Evolutionary conservation across 768 basidiomycete species (phyloP), one percentile per base, ranked within the genome.

Genomic region (Lanmaoa pseudosensibilis): DNA sequence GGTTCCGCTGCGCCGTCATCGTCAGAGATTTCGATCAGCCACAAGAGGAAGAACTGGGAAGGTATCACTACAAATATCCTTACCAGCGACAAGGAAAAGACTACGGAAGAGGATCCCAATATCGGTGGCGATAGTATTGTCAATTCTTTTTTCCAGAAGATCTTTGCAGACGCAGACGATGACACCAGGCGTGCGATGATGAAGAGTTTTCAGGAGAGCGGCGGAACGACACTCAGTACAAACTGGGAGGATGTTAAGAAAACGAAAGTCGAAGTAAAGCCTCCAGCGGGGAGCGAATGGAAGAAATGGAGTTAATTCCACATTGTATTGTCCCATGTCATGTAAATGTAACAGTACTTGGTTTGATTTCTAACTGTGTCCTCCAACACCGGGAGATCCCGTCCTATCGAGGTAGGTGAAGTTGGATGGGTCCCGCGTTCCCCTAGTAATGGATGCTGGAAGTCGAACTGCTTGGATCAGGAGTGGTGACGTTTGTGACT

Each of bases 131-230:
- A 97, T 71, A 81, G 77, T 55, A 84, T 90, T 6, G 81, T 97
- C 55, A 96, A 98, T 73, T 66, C 78, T 30, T 92, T 96, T 76
- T 95, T 95, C 84, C 89, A 91, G 68, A 90, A 92, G 76, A 84
- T 99, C 59, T 99, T 89, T 66, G 79, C 82, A 7, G 91, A 90
- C 69, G 90, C 95, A 25, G 94, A 97, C 63, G 91, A 94, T 0
- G 92, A 99, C 65, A 92, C 95, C 15, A 85, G 80, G 65, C 83
- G 87, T 37, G 97, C 97, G 4, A 99, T 99, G 94, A 86, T 98
- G 86, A 99, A 99, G 82, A 95, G 92, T 68, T 98, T 92, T 72
- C 79, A 81, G 57, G 96, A 99, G 77, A 93, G 91, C 62, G 94
- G 94, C 8, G 97, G 97, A 9, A 99, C 97, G 10, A 88, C 93